These are phyloP conservation scores for Tolypocladium paradoxum DNA, from an alignment of 2,329 filamentous ascomycete species.

Conservation along the genomic window DNA sequence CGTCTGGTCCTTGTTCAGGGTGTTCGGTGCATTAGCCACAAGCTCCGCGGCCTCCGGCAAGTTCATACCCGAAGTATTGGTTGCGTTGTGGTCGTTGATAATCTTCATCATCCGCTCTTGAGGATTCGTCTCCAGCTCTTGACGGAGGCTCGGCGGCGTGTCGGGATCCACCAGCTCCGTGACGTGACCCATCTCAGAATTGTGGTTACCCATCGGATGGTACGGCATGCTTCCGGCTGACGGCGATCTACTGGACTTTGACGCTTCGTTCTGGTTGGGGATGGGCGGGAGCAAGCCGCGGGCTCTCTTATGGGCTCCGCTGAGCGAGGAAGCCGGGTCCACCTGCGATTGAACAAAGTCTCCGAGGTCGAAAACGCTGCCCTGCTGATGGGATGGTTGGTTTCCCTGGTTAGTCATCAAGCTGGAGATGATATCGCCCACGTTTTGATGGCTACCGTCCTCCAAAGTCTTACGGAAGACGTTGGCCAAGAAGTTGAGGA, in stretches of 20 bases:
- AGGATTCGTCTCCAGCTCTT: slow-evolving; percentile 46
- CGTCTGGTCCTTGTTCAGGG: slow-evolving; percentile 45
- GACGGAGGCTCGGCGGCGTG: slow-evolving; percentile 39
- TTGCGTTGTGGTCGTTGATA: slow-evolving; percentile 53
- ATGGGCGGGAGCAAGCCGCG: slow-evolving; percentile 46
- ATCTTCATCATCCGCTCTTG: slow-evolving; percentile 55
- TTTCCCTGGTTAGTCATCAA: slow-evolving; percentile 51
- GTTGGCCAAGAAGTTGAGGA: slow-evolving; percentile 90
- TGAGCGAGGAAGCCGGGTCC: slow-evolving; percentile 24
- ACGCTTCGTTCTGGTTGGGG: slow-evolving; percentile 24
- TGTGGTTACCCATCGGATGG: slow-evolving; percentile 16
- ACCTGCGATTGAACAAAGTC: slow-evolving; percentile 43
- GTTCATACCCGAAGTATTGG: slow-evolving; percentile 35
- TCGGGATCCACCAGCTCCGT: slow-evolving; percentile 51
- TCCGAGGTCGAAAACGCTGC: slow-evolving; percentile 50
- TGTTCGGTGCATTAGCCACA: slow-evolving; percentile 44
- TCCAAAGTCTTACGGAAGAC: slow-evolving; percentile 92
- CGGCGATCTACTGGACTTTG: slow-evolving; percentile 16
- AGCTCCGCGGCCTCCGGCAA: slow-evolving; percentile 39
- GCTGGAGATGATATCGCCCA: slow-evolving; percentile 74
- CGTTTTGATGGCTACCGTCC: slow-evolving; percentile 62
- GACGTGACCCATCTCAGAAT: slow-evolving; percentile 42
- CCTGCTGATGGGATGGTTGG: slow-evolving; percentile 31
- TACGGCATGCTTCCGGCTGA: slow-evolving; percentile 18
- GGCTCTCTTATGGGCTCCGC: slow-evolving; percentile 36